These are phyloP conservation scores for Neopestalotiopsis sp. DNA, from an alignment of 2,329 filamentous ascomycete genomes.

Conservation along the genomic window DNA sequence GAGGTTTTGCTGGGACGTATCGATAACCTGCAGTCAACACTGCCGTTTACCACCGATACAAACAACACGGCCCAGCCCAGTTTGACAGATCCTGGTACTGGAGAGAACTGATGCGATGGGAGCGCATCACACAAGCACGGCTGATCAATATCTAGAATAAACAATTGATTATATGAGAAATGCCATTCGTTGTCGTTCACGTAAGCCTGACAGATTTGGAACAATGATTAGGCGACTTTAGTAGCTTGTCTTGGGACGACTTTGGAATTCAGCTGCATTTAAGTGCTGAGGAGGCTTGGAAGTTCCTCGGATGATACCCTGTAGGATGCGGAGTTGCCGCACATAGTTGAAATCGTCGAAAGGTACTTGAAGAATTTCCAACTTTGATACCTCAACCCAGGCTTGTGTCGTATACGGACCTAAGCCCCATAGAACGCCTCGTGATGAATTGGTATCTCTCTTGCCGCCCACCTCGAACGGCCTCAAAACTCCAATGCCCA, in stretches of 20 bases:
- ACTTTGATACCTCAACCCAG: background rate
- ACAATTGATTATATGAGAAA: too few relatives aligned
- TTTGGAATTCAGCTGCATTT: too few relatives aligned
- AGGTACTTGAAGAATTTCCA: background rate
- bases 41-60: slow-evolving; percentile 17
- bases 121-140: background rate
- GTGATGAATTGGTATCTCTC: slow-evolving; percentile 1
- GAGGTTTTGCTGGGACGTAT: slow-evolving; percentile 77
- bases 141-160: too few relatives aligned
- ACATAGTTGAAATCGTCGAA: background rate
- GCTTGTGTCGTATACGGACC: background rate
- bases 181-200: too few relatives aligned
- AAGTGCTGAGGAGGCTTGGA: too few relatives aligned
- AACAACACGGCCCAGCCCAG: slow-evolving; percentile 16
- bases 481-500: background rate
- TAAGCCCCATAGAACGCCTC: slow-evolving; percentile 1
- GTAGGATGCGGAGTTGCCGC: background rate
- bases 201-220: too few relatives aligned
- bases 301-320: background rate
- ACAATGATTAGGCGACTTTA: too few relatives aligned
- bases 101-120: background rate
- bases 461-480: background rate
- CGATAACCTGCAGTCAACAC: slow-evolving; percentile 30
- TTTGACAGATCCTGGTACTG: background rate
- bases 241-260: too few relatives aligned